Conservation (phyloP, 441 rosid species). For the Adansonia gregorii region DNA sequence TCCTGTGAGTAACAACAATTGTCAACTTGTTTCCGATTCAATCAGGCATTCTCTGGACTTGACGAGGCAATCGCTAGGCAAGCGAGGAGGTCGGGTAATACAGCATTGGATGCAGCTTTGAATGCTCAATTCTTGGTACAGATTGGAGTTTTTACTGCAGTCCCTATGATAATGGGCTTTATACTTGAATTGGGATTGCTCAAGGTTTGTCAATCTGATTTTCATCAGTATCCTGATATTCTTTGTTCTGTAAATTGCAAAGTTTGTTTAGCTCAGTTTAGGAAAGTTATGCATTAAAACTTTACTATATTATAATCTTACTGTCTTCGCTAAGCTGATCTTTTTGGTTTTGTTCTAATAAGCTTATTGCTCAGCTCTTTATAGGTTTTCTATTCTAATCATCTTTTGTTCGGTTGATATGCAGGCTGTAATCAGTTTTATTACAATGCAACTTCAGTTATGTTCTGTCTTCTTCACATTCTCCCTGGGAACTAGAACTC, state of each 20-base stretch:
- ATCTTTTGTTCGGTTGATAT: constrained; percentile 27
- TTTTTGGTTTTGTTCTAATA: constrained; percentile 1
- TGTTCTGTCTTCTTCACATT: constrained; percentile 98
- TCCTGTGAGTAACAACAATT: constrained; percentile 8
- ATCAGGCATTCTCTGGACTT: constrained; percentile 95
- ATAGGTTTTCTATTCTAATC: constrained; percentile 15
- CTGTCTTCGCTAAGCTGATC: not conserved
- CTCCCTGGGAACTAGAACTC: constrained; percentile 93
- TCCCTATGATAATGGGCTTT: constrained; percentile 98
- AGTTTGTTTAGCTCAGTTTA: constrained; percentile 1
- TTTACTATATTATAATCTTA: not conserved
- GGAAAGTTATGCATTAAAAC: constrained; percentile 7
- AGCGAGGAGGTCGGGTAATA: constrained; percentile 70
- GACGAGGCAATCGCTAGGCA: constrained; percentile 55
- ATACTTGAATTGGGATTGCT: constrained; percentile 90
- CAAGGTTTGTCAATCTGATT: constrained; percentile 57
- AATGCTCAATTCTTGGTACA: constrained; percentile 96
- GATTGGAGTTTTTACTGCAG: constrained; percentile 97
- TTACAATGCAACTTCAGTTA: constrained; percentile 94
- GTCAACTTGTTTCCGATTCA: constrained; percentile 25
- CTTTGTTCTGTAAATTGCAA: constrained; percentile 15
- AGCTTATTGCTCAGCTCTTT: not conserved
- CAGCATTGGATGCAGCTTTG: constrained; percentile 85
- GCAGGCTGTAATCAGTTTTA: constrained; percentile 96
- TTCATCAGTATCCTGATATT: constrained; percentile 19